Base-by-base conservation (phyloP, 2,329 filamentous ascomycete species). In the Penicillium sp. region DNA sequence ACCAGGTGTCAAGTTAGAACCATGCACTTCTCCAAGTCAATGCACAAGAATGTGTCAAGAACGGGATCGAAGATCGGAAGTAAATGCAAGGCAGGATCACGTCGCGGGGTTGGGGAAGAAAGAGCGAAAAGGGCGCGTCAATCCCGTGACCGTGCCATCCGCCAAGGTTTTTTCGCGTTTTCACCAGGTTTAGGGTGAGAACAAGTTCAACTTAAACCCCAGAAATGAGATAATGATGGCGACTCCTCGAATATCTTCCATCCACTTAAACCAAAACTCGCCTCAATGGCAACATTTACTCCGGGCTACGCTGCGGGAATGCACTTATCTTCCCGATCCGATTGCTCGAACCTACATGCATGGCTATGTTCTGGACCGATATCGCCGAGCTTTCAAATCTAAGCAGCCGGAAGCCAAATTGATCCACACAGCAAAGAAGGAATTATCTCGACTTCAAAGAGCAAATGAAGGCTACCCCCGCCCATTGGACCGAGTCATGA, bases 241-340 rank as follows among this genome's bases (percentile, higher is more conserved):
- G 62, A 52, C 60, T 66, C 49, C 64, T 51, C 50, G 52, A 59
- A 55, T 56, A 56, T 53, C 49, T 22, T 27, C 27, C 18, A 48
- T 53, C 12, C 27, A 27, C 9, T 18, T 45, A 12, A 26, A 25
- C 1, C 51, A 49, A 40, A 52, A 48, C 26, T 20, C 53, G 27
- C 15, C 41, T 14, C 57, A 66, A 66, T 76, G 73, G 74, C 67
- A 64, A 27, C 79, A 82, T 64, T 70, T 85, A 44, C 75, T 84
- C 59, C 82, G 85, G 47, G 75, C 79, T 23, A 75, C 85, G 9
- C 78, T 87, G 37, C 81, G 85, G 56, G 81, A 86, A 72, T 78
- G 77, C 58, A 79, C 80, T 53, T 87, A 87, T 63, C 79, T 87
- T 37, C 84, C 85, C 26, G 84, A 87, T 64, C 75, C 80, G 1